Base-by-base conservation (phyloP, 345 rosid genomes). In the Acer saccharum region DNA sequence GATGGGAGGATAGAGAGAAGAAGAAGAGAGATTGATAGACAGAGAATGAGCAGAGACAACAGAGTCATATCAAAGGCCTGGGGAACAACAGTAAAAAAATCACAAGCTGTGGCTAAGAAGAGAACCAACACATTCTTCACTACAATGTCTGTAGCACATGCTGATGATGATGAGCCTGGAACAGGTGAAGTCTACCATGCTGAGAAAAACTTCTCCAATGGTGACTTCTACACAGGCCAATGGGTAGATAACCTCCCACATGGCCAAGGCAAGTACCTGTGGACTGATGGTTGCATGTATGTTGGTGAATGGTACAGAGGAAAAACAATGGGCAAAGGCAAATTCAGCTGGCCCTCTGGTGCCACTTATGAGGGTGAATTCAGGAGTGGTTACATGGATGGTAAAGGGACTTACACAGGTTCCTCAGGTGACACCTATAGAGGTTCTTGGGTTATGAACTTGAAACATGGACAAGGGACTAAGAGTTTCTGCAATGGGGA, bases 311-410 rank as follows among this genome's bases (percentile, higher is more conserved):
- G 99, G 99, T 72, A 50, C 58, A 63, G 81, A 60, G 98, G 99
- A 4, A 91, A 89, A 71, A 88, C 86, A 20, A 88, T 79, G 86
- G 98, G 99, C 12, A 90, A 86, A 41, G 99, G 99, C 16, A 91
- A 86, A 77, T 96, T 95, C 64, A 85, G 93, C 41, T 93, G 99
- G 99, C 98, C 98, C 0, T 89, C 89, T 32, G 99, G 98, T 20
- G 97, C 98, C 35, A 92, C 95, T 10, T 96, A 96, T 72, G 98
- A 96, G 83, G 99, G 99, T 10, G 98, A 96, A 35, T 96, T 96
- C 90, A 94, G 90, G 78, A 84, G 79, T 73, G 97, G 94, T 2
- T 94, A 81, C 71, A 91, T 96, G 97, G 97, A 96, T 80, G 99
- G 99, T 4, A 88, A 88, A 50, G 99, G 99, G 72, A 92, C 98